Base-by-base conservation (phyloP, 2,329 filamentous ascomycete species). In the Fusarium paranaense region DNA sequence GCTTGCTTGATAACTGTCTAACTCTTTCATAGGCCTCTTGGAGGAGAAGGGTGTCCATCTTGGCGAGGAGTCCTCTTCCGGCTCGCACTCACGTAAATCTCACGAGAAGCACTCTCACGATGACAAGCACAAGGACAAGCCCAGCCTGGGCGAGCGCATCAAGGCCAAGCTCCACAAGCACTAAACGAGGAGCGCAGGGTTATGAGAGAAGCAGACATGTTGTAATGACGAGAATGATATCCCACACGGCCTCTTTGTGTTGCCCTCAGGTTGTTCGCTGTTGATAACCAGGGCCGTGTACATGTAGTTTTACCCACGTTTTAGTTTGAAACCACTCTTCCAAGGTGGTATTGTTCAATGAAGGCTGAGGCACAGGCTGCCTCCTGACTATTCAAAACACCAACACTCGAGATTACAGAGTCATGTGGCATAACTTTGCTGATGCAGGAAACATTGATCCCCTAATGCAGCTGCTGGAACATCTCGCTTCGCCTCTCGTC, bases 111-210 rank as follows among this genome's bases (percentile, higher is more conserved):
- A 77, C 42, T 62, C 72, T 25, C 61, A 65, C 14, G 66, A 70
- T 16, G 66, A 72, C 20, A 74, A 75, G 30, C 78, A 74, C 40
- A 80, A 79, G 56, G 83, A 83, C 64, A 90, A 90, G 82, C 85
- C 84, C 54, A 88, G 88, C 71, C 78, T 92, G 45, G 87, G 87
- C 69, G 86, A 91, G 66, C 92, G 92, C 84, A 89, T 94, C 82
- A 94, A 93, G 88, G 87, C 88, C 65, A 93, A 93, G 85, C 82
- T 93, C 68, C 91, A 93, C 82, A 83, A 82, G 66, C 83, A 86
- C 76, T 85, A 78, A 75, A 27, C 20, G n/a, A 20, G 18, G 25
- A 32, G 13, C 7, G 20, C 11, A 32, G 40, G 18, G 16, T 18
- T 10, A 32, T 37, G 37, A 40, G 59, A 52, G 25, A 57, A 62